phyloP scores from a whole-genome alignment of 208 protist genomes.

The Wallacemonas sp. region DNA sequence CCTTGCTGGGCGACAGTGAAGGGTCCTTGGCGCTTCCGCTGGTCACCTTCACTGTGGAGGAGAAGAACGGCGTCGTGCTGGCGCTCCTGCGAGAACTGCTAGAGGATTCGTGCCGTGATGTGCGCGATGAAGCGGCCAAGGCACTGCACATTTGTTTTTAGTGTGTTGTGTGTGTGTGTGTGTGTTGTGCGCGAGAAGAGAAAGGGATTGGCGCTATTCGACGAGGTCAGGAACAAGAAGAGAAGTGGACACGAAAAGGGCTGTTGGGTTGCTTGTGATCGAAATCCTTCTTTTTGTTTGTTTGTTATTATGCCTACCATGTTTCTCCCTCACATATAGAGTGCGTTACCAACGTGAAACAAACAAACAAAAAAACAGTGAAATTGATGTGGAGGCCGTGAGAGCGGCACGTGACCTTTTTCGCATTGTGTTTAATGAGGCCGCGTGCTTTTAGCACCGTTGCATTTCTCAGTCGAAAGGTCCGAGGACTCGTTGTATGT shows the following conservation, averaged over 20 bases:
- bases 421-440: too few species aligned
- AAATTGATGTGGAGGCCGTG: too few species aligned
- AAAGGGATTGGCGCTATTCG: too few species aligned
- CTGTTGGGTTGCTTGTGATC: too few species aligned
- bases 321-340: neutral
- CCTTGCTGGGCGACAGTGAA: neutral
- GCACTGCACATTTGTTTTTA: constrained; percentile 80
- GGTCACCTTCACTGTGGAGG: constrained; percentile 54
- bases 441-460: too few species aligned
- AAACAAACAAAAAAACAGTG: constrained; percentile 2
- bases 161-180: neutral
- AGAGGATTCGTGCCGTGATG: constrained; percentile 68
- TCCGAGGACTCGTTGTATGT: too few species aligned
- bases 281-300: constrained; percentile 10
- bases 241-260: too few species aligned
- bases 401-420: too few species aligned
- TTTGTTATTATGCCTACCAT: constrained; percentile 6
- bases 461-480: too few species aligned
- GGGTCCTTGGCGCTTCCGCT: neutral
- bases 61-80: constrained; percentile 74
- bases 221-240: too few species aligned
- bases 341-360: too few species aligned
- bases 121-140: constrained; percentile 78
- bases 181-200: too few species aligned
- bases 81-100: constrained; percentile 66